These are phyloP conservation scores for Chaetomium strumarium DNA, from an alignment of 2,329 filamentous ascomycete genomes.

Conservation along the genomic window DNA sequence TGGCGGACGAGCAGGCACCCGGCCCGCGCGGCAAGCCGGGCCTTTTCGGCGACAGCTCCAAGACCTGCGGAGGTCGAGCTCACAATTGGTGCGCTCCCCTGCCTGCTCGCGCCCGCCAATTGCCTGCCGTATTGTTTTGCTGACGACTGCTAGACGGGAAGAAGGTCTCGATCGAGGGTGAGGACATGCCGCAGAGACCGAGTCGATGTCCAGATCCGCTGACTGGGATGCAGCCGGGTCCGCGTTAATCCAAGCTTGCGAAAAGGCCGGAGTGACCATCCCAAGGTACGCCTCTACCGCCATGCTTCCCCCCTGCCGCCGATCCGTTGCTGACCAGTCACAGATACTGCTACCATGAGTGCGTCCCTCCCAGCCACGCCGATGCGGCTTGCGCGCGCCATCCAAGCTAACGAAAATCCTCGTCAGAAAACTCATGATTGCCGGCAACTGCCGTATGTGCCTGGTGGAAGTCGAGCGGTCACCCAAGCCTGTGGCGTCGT, in stretches of 20 bases:
- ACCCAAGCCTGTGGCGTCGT: constrained; percentile 95
- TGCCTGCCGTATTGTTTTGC: constrained; percentile 13
- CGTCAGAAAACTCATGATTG: constrained; percentile 89
- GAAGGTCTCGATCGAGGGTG: constrained; percentile 82
- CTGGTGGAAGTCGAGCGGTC: constrained; percentile 95
- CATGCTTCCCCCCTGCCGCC: not conserved
- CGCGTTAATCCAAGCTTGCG: constrained; percentile 96
- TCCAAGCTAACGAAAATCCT: constrained; percentile 36
- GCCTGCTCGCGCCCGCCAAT: constrained; percentile 25
- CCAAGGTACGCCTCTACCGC: constrained; percentile 58
- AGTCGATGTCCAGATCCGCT: constrained; percentile 18
- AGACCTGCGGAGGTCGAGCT: constrained; percentile 91
- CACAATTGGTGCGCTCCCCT: constrained; percentile 69
- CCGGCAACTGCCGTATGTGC: constrained; percentile 99
- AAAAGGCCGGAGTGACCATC: constrained; percentile 88
- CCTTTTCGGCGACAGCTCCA: constrained; percentile 74
- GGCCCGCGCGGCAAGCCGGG: constrained; percentile 58
- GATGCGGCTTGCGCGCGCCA: constrained; percentile 22
- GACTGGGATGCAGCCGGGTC: constrained; percentile 66
- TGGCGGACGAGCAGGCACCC: constrained; percentile 55
- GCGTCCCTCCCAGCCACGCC: constrained; percentile 37
- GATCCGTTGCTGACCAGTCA: constrained; percentile 30
- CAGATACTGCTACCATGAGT: constrained; percentile 99
- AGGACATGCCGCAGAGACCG: constrained; percentile 8
- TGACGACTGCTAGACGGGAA: constrained; percentile 67